Percentiles rank a stretch among this genome's conserved stretches.
These are phyloP conservation scores for Tetradesmus lagerheimii DNA, from an alignment of 139 green algal species.

Conservation along the genomic window DNA sequence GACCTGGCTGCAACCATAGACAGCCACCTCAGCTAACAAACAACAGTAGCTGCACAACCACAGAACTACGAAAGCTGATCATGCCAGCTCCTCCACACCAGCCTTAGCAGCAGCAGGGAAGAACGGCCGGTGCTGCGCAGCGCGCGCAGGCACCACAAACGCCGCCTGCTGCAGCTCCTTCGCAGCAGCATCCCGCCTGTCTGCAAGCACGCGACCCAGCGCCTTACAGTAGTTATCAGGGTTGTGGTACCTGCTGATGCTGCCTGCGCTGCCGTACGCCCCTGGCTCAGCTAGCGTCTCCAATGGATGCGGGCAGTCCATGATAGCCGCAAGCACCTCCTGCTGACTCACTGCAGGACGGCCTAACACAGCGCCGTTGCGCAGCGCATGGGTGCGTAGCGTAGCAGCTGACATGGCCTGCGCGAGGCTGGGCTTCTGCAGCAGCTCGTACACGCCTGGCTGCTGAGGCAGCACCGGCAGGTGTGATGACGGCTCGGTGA, in stretches of 20 bases:
- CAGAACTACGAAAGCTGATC: no score
- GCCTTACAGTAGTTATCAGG: constrained; percentile 89
- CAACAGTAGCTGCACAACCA: no score
- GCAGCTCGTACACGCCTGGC: constrained; percentile 81
- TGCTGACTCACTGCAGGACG: constrained; percentile 21
- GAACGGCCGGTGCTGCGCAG: constrained; percentile 28
- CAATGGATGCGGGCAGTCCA: constrained; percentile 96
- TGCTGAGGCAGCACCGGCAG: constrained; percentile 89
- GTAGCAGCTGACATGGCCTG: background rate
- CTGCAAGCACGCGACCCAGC: constrained; percentile 19
- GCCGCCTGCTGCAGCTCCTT: background rate
- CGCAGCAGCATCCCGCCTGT: background rate
- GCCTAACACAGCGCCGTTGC: constrained; percentile 24
- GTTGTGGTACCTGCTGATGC: constrained; percentile 97
- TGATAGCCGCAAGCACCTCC: constrained; percentile 80
- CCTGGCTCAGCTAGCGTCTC: constrained; percentile 89
- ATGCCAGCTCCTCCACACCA: no score
- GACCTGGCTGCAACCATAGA: no score
- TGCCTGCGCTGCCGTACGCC: constrained; percentile 87
- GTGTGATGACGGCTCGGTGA: constrained; percentile 60
- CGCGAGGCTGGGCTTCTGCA: constrained; percentile 21
- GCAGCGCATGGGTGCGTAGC: background rate
- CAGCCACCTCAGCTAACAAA: no score
- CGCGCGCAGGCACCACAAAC: constrained; percentile 14
- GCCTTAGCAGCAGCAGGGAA: constrained; percentile 19